Base-by-base conservation (phyloP, 257 asterid genomes). In the Petrea volubilis region DNA sequence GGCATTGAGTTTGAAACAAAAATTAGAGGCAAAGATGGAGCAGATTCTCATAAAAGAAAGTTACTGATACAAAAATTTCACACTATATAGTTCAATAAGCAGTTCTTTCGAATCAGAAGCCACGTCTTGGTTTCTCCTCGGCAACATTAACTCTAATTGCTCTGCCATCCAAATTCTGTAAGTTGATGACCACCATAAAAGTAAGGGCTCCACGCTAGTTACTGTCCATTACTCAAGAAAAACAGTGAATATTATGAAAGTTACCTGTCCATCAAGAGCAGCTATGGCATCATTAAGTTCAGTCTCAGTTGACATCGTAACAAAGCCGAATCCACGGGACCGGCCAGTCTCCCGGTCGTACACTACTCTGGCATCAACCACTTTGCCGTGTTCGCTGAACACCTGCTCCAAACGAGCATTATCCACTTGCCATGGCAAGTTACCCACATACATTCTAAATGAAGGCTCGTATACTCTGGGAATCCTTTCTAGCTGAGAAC, bases 271-370 rank as follows among this genome's bases (percentile, higher is more conserved):
- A 72, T 92, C 98, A 70, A 89, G 96, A 65, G 84, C 81, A 50
- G 96, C 90, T 57, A 92, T 89, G 53, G 96, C 98, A 3, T 89
- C 96, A 13, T 90, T 86, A 60, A 89, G 64, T 77, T 92, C 96
- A 0, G 81, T 20, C 79, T 86, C 85, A 20, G 71, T 83, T 5
- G 96, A 69, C 98, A 92, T 89, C 0, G 85, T 82, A 15, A 92
- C 96, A 31, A 92, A 92, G 23, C 98, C 98, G 67, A 92, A 92
- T 25, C 98, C 98, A 38, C 96, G 89, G 1, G 98, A 92, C 17
- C 96, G 66, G 1, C 93, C 96, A 51, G 76, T 77, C 38, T 87
- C 92, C 47, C 88, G 69, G 52, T 89, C 96, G 46, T 29, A 82
- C 38, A 92, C 87, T 25, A 92, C 96, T 60, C 84, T 79, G 24